Evolutionary conservation across 805 yeast genomes (phyloP), one percentile per base, ranked within the genome.

Genomic region (Candida gorgasii): DNA sequence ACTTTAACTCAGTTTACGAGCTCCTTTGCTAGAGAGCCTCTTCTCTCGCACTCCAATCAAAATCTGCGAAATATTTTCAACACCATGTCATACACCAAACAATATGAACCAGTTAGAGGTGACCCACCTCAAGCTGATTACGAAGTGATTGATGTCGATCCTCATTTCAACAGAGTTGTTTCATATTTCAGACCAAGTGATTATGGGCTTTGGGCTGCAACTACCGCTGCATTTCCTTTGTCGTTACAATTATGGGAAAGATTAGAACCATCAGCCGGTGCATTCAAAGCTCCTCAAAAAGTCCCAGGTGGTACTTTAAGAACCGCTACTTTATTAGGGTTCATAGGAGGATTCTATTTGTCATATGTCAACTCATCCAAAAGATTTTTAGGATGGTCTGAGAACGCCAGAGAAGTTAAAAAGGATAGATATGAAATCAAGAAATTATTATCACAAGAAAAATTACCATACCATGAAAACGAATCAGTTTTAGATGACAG

Each of bases 381-480:
- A 60, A 76, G 96, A 58, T 87, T 87, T 65, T 79, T 84, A 75
- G 96, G 96, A 19, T 78, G 80, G 70, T 51, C 75, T 17, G 96
- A 88, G 65, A 87, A 87, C 64, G 53, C 69, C 24, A 68, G 81
- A 49, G 96, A 87, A 64, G 88, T 85, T 40, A 58, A 58, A 43
- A 80, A 73, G 64, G 95, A 88, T 62, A 74, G 95, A 60, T 82
- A 71, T 58, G 89, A 87, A 62, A 75, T 82, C 49, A 86, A 86
- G 62, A 69, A 73, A 49, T 73, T 80, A 49, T 75, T 87, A 49
- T 74, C 86, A 23, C 65, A 76, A 55, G 89, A 84, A 27, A 70
- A 74, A 54, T 74, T 81, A 41, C 87, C 92, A 26, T 84, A 80
- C 62, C 87, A 86, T 33, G 73, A 67, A 52, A 79, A 88, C 43